Evolutionary conservation across 768 basidiomycete genomes (phyloP), one percentile per base, ranked within the genome.

Genomic region (Ephemerocybe angulata): DNA sequence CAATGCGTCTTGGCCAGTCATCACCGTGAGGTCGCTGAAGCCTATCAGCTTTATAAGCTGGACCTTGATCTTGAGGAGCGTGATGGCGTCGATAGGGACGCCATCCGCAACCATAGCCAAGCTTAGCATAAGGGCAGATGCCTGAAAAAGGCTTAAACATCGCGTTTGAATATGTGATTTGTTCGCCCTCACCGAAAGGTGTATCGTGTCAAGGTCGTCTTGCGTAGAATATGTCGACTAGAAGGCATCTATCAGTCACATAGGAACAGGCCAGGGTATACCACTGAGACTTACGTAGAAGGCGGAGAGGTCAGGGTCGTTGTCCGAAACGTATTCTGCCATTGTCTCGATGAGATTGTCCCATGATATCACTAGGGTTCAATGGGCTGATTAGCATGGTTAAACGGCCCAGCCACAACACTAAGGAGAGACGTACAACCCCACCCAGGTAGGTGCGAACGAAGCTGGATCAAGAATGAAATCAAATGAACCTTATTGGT

Each of bases 61-160:
- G 17, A 74, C 74, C 64, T 91, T 90, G 63, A 91, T 67, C 61
- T 80, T 83, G 59, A 88, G 70, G 7, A 87, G 68, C 17, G 76
- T 75, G 44, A 74, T 69, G 6, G 75, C 52, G 53, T 84, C 83
- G 47, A 85, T 75, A 15, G 68, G 50, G 42, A 86, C 73, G 6
- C 87, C 87, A 55, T 85, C 83, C 10, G 83, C 74, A 29, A 90
- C 73, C 82, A 89, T 85, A 50, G 82, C 78, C 47, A 90, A 68
- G 55, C 81, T 77, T 15, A 91, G 73, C 13, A 79, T 68, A 24
- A 88, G 57, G 21, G 85, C 62, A 1, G 83, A 80, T 47, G 76
- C 74, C 87, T 89, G 55, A 42, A 41, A 13, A 29, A 50, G 15
- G 41, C 43, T 15, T 28, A n/a, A 35, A 28, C 10, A 11, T 24